Conservation (phyloP, 2,329 filamentous ascomycete species). For the Myriosclerotinia duriaeana region DNA sequence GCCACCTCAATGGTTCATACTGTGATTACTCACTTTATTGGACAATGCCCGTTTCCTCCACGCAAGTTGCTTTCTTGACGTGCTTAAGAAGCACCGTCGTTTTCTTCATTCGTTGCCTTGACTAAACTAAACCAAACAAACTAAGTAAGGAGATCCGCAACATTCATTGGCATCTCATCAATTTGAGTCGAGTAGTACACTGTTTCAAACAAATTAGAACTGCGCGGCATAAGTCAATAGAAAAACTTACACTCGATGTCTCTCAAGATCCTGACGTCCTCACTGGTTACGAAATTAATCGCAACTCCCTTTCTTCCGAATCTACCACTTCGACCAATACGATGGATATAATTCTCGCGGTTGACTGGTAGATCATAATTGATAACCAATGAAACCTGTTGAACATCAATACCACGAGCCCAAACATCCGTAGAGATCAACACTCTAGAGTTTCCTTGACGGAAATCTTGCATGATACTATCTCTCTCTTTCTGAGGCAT, state of each 20-base stretch:
- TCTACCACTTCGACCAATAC: conserved; percentile 90
- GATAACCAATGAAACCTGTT: conserved; percentile 97
- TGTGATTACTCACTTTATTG: conserved; percentile 32
- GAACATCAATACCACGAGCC: conserved; percentile 97
- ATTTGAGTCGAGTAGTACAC: conserved; percentile 77
- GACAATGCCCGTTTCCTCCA: conserved; percentile 38
- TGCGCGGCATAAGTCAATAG: not conserved
- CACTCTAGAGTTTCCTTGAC: conserved; percentile 92
- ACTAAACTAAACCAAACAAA: conserved; percentile 5
- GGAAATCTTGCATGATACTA: conserved; percentile 99
- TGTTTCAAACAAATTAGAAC: conserved; percentile 34
- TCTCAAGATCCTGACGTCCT: conserved; percentile 94
- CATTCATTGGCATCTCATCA: conserved; percentile 81
- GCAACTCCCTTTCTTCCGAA: conserved; percentile 98
- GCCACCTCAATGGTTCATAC: too few relatives aligned
- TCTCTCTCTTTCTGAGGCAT: conserved; percentile 99
- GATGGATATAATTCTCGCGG: conserved; percentile 99
- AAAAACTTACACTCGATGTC: conserved; percentile 81
- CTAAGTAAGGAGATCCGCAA: conserved; percentile 45
- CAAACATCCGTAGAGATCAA: conserved; percentile 97
- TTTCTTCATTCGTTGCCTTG: conserved; percentile 1
- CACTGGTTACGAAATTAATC: conserved; percentile 98
- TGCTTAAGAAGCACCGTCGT: conserved; percentile 28
- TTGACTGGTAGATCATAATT: conserved; percentile 98
- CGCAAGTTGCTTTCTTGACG: conserved; percentile 30